A percentile compares a stretch with the other conserved stretches of the same genome.
Conservation (phyloP, 176 grass and related monocot species). For the Musa acuminata region DNA sequence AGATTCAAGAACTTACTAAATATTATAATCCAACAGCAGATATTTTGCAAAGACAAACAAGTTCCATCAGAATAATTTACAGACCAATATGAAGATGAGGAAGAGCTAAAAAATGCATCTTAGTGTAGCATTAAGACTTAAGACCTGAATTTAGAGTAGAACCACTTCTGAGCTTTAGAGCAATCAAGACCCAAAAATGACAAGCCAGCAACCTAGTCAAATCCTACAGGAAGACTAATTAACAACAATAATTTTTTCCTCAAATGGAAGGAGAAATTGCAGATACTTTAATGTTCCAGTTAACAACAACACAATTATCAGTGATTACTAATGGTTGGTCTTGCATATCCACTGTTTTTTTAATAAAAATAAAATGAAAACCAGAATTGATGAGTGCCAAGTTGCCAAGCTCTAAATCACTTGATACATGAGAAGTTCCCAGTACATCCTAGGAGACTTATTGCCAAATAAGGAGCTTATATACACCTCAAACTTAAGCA, state of each 20-base stretch:
- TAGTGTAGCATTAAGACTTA: neutral
- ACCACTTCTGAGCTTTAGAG: neutral
- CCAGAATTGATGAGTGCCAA: neutral
- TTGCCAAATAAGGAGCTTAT: too few relatives aligned
- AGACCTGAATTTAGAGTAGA: neutral
- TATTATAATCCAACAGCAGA: neutral
- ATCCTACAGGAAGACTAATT: neutral
- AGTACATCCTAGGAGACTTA: too few relatives aligned
- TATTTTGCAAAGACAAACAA: neutral
- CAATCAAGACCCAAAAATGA: neutral
- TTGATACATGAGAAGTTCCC: too few relatives aligned
- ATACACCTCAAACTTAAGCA: neutral
- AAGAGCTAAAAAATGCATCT: neutral
- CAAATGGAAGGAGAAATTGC: too few relatives aligned
- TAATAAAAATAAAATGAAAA: too few relatives aligned
- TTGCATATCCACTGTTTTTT: too few relatives aligned
- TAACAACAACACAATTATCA: too few relatives aligned
- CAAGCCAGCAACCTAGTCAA: neutral
- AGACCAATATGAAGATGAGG: neutral
- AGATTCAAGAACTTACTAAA: neutral
- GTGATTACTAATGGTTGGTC: too few relatives aligned
- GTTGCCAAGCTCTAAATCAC: neutral
- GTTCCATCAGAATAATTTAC: neutral
- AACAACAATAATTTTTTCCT: too few relatives aligned
- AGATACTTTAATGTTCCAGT: too few relatives aligned